phyloP scores from a whole-genome alignment of 1,284 basidiomycete genomes.

The Irpex sp. region DNA sequence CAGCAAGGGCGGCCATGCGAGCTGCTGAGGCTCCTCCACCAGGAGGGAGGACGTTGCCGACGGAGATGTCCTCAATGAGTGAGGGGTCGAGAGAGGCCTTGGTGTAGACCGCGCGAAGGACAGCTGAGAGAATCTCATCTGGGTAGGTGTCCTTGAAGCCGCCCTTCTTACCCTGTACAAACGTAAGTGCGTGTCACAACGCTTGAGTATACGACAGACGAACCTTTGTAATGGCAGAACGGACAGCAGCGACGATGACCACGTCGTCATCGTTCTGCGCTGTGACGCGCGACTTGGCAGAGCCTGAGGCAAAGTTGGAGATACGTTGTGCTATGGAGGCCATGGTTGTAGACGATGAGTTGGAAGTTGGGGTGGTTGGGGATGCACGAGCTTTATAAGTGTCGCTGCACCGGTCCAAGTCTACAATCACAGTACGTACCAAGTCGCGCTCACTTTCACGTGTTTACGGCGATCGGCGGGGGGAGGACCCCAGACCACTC shows the following conservation, averaged over 20 bases:
- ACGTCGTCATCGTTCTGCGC: slow-evolving; percentile 76
- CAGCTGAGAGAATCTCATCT: slow-evolving; percentile 85
- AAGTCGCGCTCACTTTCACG: background rate
- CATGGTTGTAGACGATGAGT: background rate
- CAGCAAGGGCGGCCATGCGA: slow-evolving; percentile 92
- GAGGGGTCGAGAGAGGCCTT: slow-evolving; percentile 71
- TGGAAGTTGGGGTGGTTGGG: background rate
- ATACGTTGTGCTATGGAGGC: slow-evolving; percentile 19
- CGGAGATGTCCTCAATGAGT: slow-evolving; percentile 85
- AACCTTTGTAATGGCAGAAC: slow-evolving; percentile 90
- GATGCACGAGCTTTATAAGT: background rate
- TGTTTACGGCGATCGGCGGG: background rate
- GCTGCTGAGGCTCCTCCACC: slow-evolving; percentile 88
- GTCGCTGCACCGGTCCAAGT: background rate
- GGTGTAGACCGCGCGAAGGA: slow-evolving; percentile 72
- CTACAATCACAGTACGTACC: background rate
- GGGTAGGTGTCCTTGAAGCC: slow-evolving; percentile 93
- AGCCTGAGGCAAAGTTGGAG: slow-evolving; percentile 21
- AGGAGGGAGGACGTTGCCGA: slow-evolving; percentile 93
- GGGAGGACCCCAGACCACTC: background rate
- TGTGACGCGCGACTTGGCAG: slow-evolving; percentile 47
- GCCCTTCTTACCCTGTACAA: slow-evolving; percentile 77
- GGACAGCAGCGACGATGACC: slow-evolving; percentile 85
- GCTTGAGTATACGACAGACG: slow-evolving; percentile 8
- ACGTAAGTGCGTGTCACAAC: background rate